These are phyloP conservation scores for Yamadazyma diddensiae DNA, from an alignment of 1,139 yeast genomes.

Conservation along the genomic window DNA sequence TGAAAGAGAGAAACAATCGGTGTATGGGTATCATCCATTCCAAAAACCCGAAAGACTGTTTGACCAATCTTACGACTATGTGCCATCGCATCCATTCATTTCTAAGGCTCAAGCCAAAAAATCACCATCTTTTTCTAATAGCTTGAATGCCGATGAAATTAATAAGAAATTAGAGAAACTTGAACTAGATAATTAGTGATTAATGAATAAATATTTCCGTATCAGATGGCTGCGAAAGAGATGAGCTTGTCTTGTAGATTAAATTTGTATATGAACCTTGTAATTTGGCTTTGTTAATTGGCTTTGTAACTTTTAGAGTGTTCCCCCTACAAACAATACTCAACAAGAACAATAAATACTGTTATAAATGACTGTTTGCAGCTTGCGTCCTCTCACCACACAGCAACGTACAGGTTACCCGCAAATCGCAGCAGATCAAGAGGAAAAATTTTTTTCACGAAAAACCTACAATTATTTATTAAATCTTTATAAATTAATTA, in stretches of 20 bases:
- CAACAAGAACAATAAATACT: no score
- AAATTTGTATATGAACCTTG: no score
- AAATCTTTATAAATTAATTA: background rate
- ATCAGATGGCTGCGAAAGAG: no score
- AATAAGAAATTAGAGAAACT: constrained; percentile 13
- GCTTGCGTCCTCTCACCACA: background rate
- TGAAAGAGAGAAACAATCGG: constrained; percentile 12
- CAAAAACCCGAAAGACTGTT: constrained; percentile 34
- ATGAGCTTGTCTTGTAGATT: no score
- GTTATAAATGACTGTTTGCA: background rate
- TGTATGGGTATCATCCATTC: constrained; percentile 16
- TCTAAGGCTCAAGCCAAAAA: constrained; percentile 8
- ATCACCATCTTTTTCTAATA: constrained; percentile 7
- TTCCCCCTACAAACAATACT: no score
- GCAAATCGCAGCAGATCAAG: constrained; percentile 5
- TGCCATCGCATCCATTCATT: constrained; percentile 23
- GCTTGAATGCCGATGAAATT: constrained; percentile 12
- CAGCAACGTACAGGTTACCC: constrained; percentile 5
- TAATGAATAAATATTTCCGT: no score
- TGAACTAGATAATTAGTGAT: constrained; percentile 3
- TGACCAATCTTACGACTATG: constrained; percentile 24
- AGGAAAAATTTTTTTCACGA: constrained; percentile 11
- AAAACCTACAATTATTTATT: constrained; percentile 1
- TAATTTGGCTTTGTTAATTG: no score
- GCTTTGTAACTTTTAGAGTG: no score